A percentile compares a stretch with the other conserved stretches of the same genome.
Conservation (phyloP, 2,329 filamentous ascomycete species). For the Pseudogymnoascus sp. region DNA sequence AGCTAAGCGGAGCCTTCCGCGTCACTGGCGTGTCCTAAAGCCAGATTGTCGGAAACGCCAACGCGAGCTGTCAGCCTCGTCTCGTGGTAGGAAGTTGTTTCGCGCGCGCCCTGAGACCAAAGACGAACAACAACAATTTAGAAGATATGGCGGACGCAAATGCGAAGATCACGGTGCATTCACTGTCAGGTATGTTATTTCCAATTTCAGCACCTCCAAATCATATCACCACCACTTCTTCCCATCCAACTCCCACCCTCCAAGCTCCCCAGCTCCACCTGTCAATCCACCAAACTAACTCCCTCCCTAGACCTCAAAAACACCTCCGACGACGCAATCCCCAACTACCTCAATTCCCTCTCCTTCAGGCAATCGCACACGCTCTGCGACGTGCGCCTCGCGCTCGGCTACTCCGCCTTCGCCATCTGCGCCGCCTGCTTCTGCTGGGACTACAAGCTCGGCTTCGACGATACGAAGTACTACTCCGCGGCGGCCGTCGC, state of each 20-base stretch:
- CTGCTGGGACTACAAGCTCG: conserved; percentile 83
- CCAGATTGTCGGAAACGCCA: conserved; percentile 1
- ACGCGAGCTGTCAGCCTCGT: conserved; percentile 1
- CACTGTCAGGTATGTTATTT: conserved; percentile 25
- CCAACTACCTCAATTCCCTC: conserved; percentile 86
- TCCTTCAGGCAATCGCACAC: conserved; percentile 76
- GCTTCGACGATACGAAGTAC: conserved; percentile 77
- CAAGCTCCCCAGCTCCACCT: neutral
- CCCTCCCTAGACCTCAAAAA: conserved; percentile 84
- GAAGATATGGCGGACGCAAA: conserved; percentile 26
- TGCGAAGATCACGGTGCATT: conserved; percentile 29
- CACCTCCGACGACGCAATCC: conserved; percentile 89
- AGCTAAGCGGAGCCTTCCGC: neutral
- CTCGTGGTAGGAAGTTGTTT: conserved; percentile 1
- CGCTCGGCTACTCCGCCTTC: conserved; percentile 77
- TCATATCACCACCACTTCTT: neutral
- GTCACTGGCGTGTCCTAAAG: conserved; percentile 6
- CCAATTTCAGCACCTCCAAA: neutral
- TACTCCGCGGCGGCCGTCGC: conserved; percentile 76
- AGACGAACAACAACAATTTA: conserved; percentile 12
- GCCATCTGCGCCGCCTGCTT: conserved; percentile 76
- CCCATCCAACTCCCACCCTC: neutral
- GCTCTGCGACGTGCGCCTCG: conserved; percentile 75
- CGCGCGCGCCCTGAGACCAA: conserved; percentile 2
- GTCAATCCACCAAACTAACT: conserved; percentile 15